Evolutionary conservation across 345 rosid genomes (phyloP), one percentile per base, ranked within the genome.

Genomic region (Geranium rotundifolium): DNA sequence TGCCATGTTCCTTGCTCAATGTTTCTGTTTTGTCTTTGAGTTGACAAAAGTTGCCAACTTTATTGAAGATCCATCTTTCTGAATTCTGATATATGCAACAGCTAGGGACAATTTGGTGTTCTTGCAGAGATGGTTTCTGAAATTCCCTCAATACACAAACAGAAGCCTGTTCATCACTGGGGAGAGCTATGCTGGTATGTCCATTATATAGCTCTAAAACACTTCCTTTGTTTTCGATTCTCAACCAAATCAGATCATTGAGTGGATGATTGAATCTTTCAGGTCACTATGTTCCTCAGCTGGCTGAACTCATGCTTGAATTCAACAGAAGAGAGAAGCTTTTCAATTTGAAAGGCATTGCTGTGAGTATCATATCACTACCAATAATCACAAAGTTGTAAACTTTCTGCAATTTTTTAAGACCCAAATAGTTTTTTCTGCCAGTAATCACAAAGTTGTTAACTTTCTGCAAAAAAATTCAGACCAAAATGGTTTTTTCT

Each of bases 261-360:
- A 46, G 16, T 46, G 16, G 39, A 16, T 65, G 37, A 5, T 50
- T 70, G 56, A 19, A 34, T 2, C 23, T 16, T 23, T 54, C 62
- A 92, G 99, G 99, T 62, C 99, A 90, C 67, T 93, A 90, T 77
- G 76, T 88, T 54, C 99, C 99, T 46, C 97, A 90, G 34, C 73
- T 93, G 71, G 99, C 99, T 16, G 78, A 93, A 59, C 86, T 88
- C 71, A 83, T 93, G 83, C 81, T 86, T 69, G 82, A 81, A 66
- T 83, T 68, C 82, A 92, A 92, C 84, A 83, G 70, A 73, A 81
- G 86, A 67, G 81, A 83, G 60, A 79, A 79, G 29, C 67, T 85
- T 73, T 92, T 90, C 83, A 88, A 93, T 67, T 79, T 93, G 58
- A 85, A 83, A 84, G 99, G 99, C 68, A 74, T 87, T 71, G 96